These are phyloP conservation scores for Salvia splendens DNA, from an alignment of 257 asterid genomes.

Conservation along the genomic window DNA sequence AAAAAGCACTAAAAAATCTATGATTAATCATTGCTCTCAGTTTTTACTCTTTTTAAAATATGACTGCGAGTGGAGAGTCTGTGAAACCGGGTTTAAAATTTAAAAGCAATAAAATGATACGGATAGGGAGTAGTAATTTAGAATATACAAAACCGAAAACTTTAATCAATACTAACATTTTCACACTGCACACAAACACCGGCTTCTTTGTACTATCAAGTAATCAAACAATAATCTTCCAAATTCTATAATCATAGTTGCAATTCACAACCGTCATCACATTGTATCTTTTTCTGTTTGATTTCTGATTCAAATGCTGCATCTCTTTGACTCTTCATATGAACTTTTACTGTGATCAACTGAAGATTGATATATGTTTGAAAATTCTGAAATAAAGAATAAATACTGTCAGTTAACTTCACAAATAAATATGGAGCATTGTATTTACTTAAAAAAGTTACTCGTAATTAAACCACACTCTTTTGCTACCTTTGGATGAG, in stretches of 20 bases:
- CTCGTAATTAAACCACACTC: too few species aligned
- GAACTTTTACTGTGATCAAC: constrained; percentile 33
- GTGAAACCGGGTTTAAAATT: constrained; percentile 7
- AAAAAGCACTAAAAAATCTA: background rate
- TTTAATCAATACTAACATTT: background rate
- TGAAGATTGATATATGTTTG: constrained; percentile 38
- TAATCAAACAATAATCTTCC: constrained; percentile 6
- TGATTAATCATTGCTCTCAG: constrained; percentile 11
- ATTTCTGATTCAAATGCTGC: constrained; percentile 41
- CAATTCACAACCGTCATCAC: constrained; percentile 20
- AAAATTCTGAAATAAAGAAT: constrained; percentile 30
- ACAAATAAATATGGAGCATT: too few species aligned
- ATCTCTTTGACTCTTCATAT: constrained; percentile 43
- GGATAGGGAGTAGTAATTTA: background rate
- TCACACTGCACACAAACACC: constrained; percentile 12
- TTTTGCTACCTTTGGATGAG: constrained; percentile 42
- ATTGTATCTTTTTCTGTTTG: background rate
- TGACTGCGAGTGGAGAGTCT: constrained; percentile 10
- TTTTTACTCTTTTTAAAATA: background rate
- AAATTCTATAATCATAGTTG: background rate
- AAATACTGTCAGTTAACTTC: too few species aligned
- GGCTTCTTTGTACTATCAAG: background rate
- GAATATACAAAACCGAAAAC: background rate
- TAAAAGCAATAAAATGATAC: background rate
- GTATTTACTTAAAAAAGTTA: too few species aligned